phyloP scores from a whole-genome alignment of 768 basidiomycete genomes.

The Kwoniella heveanensis region DNA sequence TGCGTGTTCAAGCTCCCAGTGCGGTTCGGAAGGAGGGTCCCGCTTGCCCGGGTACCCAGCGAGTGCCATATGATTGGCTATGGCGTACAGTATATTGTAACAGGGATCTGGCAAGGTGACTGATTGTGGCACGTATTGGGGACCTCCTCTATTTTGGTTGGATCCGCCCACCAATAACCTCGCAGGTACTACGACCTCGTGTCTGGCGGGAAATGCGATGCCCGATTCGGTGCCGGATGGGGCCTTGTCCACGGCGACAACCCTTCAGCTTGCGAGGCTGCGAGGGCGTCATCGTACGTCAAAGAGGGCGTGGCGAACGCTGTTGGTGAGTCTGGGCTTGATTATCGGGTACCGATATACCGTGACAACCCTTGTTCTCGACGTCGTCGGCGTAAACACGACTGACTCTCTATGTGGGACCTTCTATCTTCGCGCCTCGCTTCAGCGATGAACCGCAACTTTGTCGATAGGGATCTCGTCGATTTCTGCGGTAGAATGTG shows the following conservation, averaged over 20 bases:
- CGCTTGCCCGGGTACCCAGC: too few relatives aligned
- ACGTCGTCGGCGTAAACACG: too few relatives aligned
- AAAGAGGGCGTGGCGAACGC: neutral
- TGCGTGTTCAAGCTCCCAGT: too few relatives aligned
- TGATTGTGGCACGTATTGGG: too few relatives aligned
- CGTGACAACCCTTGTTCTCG: too few relatives aligned
- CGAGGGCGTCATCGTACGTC: neutral
- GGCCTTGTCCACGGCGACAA: neutral
- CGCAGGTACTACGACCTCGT: conserved; percentile 1
- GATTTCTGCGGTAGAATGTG: conserved; percentile 28
- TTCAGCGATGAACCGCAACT: conserved; percentile 13
- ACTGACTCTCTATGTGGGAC: too few relatives aligned
- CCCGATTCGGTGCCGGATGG: neutral
- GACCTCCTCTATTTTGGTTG: neutral
- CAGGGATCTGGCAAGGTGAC: too few relatives aligned
- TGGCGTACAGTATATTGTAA: too few relatives aligned
- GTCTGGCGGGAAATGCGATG: conserved; percentile 3
- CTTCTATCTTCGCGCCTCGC: too few relatives aligned
- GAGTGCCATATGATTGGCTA: too few relatives aligned
- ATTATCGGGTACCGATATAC: too few relatives aligned
- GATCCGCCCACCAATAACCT: neutral
- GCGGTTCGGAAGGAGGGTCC: too few relatives aligned
- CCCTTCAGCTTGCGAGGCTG: conserved; percentile 10
- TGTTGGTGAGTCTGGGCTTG: conserved; percentile 23
- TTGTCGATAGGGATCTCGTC: conserved; percentile 9